A percentile compares a stretch with the other conserved stretches of the same genome.
These are phyloP conservation scores for Colletotrichum limetticola DNA, from an alignment of 2,329 filamentous ascomycete species.

Conservation along the genomic window DNA sequence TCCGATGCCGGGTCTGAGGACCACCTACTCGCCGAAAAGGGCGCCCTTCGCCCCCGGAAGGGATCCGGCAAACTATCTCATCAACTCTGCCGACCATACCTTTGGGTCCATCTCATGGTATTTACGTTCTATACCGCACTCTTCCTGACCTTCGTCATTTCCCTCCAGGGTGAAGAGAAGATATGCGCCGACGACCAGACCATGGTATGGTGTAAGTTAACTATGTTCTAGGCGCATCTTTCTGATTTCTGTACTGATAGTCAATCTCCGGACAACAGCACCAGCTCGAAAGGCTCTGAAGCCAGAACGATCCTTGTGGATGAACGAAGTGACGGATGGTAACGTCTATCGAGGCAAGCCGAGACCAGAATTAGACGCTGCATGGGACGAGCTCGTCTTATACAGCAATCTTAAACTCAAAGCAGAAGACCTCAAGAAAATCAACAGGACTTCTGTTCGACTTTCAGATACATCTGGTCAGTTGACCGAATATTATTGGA, in stretches of 20 bases:
- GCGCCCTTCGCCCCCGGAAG: neutral
- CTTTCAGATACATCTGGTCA: neutral
- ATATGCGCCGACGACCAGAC: neutral
- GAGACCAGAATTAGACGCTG: neutral
- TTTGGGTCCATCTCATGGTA: neutral
- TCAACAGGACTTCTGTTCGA: neutral
- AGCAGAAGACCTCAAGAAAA: neutral
- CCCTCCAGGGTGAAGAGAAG: neutral
- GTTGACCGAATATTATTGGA: neutral
- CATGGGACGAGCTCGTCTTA: neutral
- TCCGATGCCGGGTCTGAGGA: neutral
- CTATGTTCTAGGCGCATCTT: neutral
- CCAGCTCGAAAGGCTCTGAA: neutral
- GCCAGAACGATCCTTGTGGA: neutral
- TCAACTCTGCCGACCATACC: neutral
- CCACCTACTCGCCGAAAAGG: neutral
- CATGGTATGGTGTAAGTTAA: neutral
- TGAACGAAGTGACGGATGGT: neutral
- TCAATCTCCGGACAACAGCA: neutral
- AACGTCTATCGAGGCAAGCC: neutral
- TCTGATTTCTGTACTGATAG: neutral
- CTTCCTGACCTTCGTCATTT: neutral
- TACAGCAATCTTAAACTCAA: neutral
- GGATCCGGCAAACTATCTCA: neutral
- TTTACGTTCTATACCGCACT: neutral